Conservation (phyloP, 1,139 yeast species). For the Arxiozyma heterogenica region DNA sequence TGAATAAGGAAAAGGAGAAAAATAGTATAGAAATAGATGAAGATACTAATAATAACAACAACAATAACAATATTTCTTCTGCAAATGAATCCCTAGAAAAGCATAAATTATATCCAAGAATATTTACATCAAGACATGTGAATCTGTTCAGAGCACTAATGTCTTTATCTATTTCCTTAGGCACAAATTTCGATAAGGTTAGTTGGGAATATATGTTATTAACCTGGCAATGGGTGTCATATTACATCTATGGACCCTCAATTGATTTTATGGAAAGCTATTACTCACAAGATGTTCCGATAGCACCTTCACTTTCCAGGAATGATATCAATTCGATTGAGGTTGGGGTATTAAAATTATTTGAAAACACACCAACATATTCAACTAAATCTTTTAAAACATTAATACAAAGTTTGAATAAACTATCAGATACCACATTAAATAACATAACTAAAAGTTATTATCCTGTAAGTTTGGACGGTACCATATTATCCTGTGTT, state of each 20-base stretch:
- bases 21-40: background rate
- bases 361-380: conserved; percentile 52
- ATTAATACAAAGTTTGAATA: conserved; percentile 39
- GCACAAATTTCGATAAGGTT: conserved; percentile 47
- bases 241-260: conserved; percentile 55
- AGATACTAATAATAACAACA: background rate
- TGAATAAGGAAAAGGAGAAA: background rate
- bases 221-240: conserved; percentile 69
- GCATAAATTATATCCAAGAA: conserved; percentile 15
- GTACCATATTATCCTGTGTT: conserved; percentile 20
- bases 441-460: conserved; percentile 14
- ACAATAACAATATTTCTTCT: background rate
- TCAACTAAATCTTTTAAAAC: conserved; percentile 41
- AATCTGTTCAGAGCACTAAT: conserved; percentile 71
- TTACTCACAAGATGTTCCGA: conserved; percentile 32
- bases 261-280: conserved; percentile 30
- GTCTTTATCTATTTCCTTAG: conserved; percentile 69
- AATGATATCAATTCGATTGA: conserved; percentile 48
- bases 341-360: conserved; percentile 46
- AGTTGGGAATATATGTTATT: conserved; percentile 66
- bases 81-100: conserved; percentile 6
- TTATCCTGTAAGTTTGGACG: conserved; percentile 8
- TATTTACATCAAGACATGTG: conserved; percentile 42
- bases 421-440: conserved; percentile 34
- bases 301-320: conserved; percentile 27